Evolutionary conservation across 805 yeast species (phyloP), one percentile per base, ranked within the genome.

Genomic region (Nakazawaea molendinolei): DNA sequence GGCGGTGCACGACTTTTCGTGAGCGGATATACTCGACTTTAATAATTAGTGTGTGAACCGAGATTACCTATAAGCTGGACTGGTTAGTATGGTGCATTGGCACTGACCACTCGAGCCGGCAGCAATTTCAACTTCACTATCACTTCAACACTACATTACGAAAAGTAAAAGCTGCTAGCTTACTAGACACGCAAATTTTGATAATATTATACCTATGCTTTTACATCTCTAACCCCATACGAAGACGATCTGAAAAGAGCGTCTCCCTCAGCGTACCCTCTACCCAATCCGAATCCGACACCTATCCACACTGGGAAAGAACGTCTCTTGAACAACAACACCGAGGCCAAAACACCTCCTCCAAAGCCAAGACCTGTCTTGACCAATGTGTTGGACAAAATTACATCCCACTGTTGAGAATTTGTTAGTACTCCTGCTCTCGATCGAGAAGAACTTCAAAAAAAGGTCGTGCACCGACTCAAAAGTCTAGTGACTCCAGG

Each of bases 291-390:
- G 53, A 92, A 90, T 25, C 99, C 99, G 46, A 87, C 65, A 47
- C 98, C 98, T 44, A 90, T 63, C 95, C 97, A 89, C 28, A 90
- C 97, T 38, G 98, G 98, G 78, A 87, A 92, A 8, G 95, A 73
- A 63, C 97, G 79, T 71, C 97, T 85, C 61, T 74, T 86, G 71
- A 92, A 92, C 40, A 92, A 64, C 42, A 92, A 63, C 29, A 89
- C 94, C 7, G 96, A 86, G 30, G 94, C 84, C 41, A 90, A 73
- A 23, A 92, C 95, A 63, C 99, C 99, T 31, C 81, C 92, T 46
- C 97, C 97, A 49, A 92, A 80, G 34, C 99, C 99, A 45, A 92
- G 72, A 14, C 96, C 95, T 50, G 96, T 83, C 63, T 92, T 92
- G 49, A 92, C 95, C 45, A 92, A 68, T 44, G 94, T 78, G 67